Evolutionary conservation across 257 asterid genomes (phyloP), one percentile per base, ranked within the genome.

Genomic region (Fraxinus cuspidata): DNA sequence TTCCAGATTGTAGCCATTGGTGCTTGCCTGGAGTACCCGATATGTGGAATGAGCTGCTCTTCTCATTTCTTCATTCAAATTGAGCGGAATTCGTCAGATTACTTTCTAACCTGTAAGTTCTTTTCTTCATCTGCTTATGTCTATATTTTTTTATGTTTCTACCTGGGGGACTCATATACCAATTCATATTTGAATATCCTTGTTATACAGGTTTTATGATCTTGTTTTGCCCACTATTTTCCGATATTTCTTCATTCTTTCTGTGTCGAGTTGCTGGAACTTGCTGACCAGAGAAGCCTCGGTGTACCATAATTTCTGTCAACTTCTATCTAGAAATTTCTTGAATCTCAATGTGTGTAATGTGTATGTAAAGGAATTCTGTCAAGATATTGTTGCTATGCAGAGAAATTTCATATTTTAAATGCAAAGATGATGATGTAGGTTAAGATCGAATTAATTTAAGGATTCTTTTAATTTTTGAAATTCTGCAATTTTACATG

Each of bases 1-100:
- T 92, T 42, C 99, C 93, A 1, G 99, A 92, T 78, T 95, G 98
- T 74, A 95, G 98, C 85, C 99, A 95, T 78, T 95, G 97, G 94
- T 95, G 98, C 82, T 85, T 95, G 81, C 99, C 98, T 42, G 97
- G 99, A 40, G 94, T 94, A 10, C 97, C 97, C 0, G 97, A 94
- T 79, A 82, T 75, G 77, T 94, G 97, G 98, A 94, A 91, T 53
- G 97, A 94, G 85, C 72, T 92, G 56, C 90, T 92, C 81, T 89
- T 94, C 81, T 34, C 89, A 13, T 80, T 77, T 73, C 77, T 91
- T 31, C 86, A 86, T 72, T 82, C 86, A 42, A 60, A 75, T 63
- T 84, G 76, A 73, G 64, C 23, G 35, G 40, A 44, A 72, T 31
- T 29, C 63, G 47, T 44, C 38, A 18, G 19, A 28, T 27, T 63